Conservation (phyloP, 2,329 filamentous ascomycete genomes). For the Nannizziopsis arthrosporioides region DNA sequence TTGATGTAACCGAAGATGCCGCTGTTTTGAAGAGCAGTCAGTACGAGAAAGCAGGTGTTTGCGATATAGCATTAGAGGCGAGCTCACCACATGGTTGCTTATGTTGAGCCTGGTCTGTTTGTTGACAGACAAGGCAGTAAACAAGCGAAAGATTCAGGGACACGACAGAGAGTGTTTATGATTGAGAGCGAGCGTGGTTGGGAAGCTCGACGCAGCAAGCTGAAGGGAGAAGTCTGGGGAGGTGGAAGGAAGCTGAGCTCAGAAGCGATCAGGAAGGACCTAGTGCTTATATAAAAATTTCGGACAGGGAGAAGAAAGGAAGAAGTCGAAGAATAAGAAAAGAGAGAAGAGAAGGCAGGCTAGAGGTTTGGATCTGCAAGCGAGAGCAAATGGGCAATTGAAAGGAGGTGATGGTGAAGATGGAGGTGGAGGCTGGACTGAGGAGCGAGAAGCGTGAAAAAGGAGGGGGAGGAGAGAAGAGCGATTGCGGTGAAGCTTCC, state of each 20-base stretch:
- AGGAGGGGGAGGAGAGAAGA: too few relatives aligned
- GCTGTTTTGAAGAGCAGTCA: constrained; percentile 37
- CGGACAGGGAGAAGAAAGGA: background rate
- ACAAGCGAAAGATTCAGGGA: background rate
- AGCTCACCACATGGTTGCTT: constrained; percentile 15
- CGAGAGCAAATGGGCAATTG: background rate
- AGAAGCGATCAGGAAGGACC: background rate
- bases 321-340: background rate
- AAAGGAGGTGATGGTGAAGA: background rate
- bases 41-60: background rate
- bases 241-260: background rate
- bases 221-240: background rate
- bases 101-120: background rate
- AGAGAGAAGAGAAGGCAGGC: background rate
- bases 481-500: too few relatives aligned
- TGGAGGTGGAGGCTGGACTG: background rate
- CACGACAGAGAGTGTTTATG: background rate
- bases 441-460: too few relatives aligned
- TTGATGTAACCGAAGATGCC: constrained; percentile 98
- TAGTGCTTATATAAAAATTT: background rate
- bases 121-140: background rate
- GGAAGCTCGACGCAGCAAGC: background rate
- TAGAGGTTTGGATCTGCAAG: background rate
- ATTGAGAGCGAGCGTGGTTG: background rate
- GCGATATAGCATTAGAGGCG: background rate